Evolutionary conservation across 2,329 filamentous ascomycete genomes (phyloP).

Genomic region (Westerdykella sp.): DNA sequence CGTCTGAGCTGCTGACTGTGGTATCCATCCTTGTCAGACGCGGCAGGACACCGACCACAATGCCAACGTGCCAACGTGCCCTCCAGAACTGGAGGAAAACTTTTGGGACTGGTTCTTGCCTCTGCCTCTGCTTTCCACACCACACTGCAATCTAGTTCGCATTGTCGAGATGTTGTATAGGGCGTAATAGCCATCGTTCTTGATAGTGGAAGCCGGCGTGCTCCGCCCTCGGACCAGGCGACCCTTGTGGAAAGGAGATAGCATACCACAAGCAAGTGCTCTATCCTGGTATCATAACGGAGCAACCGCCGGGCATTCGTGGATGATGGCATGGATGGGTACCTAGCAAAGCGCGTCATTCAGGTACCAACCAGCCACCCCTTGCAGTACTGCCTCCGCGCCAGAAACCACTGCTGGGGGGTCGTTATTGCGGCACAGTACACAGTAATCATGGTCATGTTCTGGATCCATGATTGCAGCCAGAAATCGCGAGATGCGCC

Average conservation of each 20-base stretch:
- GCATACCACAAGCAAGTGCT: constrained; percentile 1
- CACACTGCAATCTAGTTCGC: too few species aligned
- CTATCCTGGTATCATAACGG: constrained; percentile 3
- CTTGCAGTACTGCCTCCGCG: constrained; percentile 22
- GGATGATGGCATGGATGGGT: neutral
- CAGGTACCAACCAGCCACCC: constrained; percentile 29
- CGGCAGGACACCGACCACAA: too few species aligned
- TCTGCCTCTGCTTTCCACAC: too few species aligned
- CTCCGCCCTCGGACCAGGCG: neutral
- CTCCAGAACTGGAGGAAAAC: too few species aligned
- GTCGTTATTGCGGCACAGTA: constrained; percentile 11
- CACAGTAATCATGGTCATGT: neutral
- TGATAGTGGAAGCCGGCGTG: neutral
- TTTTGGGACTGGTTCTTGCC: too few species aligned
- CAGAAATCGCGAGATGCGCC: neutral
- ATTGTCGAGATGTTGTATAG: too few species aligned
- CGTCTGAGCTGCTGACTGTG: too few species aligned
- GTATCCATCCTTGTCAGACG: too few species aligned
- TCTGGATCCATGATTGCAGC: neutral
- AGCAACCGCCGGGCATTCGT: too few species aligned
- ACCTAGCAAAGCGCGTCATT: constrained; percentile 22
- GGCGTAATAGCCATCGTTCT: too few species aligned
- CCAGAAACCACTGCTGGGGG: constrained; percentile 6
- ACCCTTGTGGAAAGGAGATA: neutral
- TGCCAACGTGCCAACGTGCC: too few species aligned